These are phyloP conservation scores for Brasilioporus rufonigricans DNA, from an alignment of 768 basidiomycete genomes.

Conservation along the genomic window DNA sequence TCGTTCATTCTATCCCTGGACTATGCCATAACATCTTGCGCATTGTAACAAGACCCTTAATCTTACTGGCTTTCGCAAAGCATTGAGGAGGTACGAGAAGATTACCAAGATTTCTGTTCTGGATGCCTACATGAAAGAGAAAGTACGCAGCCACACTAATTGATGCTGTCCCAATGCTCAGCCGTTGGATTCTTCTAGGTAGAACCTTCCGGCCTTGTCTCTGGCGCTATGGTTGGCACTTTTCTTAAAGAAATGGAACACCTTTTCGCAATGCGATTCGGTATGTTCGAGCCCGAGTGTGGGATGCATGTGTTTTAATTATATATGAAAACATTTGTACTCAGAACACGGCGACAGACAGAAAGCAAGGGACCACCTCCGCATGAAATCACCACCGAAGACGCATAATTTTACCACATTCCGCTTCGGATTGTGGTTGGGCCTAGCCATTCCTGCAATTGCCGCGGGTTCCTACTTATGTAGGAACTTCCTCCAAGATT, in stretches of 20 bases:
- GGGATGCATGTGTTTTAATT: not conserved
- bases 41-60: constrained; percentile 63
- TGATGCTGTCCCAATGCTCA: not conserved
- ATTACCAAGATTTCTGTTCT: constrained; percentile 69
- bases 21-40: not conserved
- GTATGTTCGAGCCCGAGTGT: constrained; percentile 40
- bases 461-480: constrained; percentile 64
- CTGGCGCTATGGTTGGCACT: constrained; percentile 52
- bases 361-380: constrained; percentile 65
- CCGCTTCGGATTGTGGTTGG: constrained; percentile 69
- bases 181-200: constrained; percentile 41
- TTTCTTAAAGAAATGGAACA: constrained; percentile 79
- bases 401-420: constrained; percentile 73
- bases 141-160: constrained; percentile 38
- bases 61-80: constrained; percentile 85
- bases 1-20: not conserved
- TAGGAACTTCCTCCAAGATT: constrained; percentile 3
- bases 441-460: constrained; percentile 68
- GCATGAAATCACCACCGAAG: constrained; percentile 48
- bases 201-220: constrained; percentile 64
- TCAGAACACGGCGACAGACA: constrained; percentile 73
- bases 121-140: constrained; percentile 78
- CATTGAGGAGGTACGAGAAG: constrained; percentile 84
- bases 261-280: constrained; percentile 72
- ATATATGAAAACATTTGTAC: not conserved